Evolutionary conservation across 2,329 filamentous ascomycete species (phyloP), one percentile per base, ranked within the genome.

Genomic region (Trichoderma oligosporum): DNA sequence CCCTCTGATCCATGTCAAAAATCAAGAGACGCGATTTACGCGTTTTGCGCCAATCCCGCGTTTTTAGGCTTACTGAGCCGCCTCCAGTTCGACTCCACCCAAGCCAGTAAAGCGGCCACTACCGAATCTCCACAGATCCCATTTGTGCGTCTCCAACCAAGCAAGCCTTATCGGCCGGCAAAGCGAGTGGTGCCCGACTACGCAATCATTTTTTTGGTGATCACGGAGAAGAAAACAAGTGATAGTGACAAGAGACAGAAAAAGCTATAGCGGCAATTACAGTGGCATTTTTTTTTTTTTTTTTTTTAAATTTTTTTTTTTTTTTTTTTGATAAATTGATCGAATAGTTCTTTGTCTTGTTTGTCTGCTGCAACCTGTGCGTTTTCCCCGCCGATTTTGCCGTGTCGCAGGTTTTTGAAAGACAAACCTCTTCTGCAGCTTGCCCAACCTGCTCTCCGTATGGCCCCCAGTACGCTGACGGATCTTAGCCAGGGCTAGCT

Each of bases 401-500:
- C 49, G 49, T 39, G 42, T 56, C 52, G 42, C 52, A 47, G 33
- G 16, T 22, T 29, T 14, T 29, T 20, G 29, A 38, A 7, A 38
- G 27, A 12, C 44, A 31, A 42, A 18, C 52, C 11, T 24, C 38
- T 29, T 45, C 52, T 46, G 20, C 57, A 46, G 38, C 55, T 55
- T 52, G 44, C 44, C 14, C 46, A 46, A 16, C 41, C 51, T 39
- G 41, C 22, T 41, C 52, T 55, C 52, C 52, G 52, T 38, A 55
- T 55, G 52, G 52, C 52, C 41, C 42, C 45, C 33, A 36, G 39
- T n/a, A 31, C 47, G 54, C 54, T 52, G 53, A 39, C 45, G 35
- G 47, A 53, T 42, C 38, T 45, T 51, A 60, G 54, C 58, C 35
- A 57, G 53, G 58, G 53, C 58, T n/a, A n/a, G n/a, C 42, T 56